These are phyloP conservation scores for Jaapia argillacea DNA, from an alignment of 768 basidiomycete genomes.

Conservation along the genomic window DNA sequence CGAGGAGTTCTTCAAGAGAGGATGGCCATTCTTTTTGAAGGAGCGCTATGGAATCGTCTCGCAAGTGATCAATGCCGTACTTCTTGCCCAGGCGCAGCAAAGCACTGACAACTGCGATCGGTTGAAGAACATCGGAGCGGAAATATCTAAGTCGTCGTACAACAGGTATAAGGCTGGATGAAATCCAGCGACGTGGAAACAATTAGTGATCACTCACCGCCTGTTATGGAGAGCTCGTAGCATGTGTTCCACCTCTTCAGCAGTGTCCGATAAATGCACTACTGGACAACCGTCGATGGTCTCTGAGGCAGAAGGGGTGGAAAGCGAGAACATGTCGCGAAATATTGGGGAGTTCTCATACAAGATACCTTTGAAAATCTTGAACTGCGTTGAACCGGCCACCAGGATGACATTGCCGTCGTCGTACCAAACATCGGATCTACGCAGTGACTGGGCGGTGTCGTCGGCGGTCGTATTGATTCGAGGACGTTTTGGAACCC, in stretches of 20 bases:
- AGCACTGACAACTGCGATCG: neutral
- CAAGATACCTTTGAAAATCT: neutral
- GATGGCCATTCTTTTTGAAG: neutral
- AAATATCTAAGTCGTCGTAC: neutral
- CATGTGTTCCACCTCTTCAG: neutral
- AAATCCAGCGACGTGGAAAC: too few species aligned
- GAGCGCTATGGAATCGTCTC: neutral
- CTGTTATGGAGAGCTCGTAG: neutral
- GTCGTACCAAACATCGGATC: too few species aligned
- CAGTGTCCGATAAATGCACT: neutral
- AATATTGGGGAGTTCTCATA: neutral
- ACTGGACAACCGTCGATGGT: neutral
- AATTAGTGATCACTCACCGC: neutral
- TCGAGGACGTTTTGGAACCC: too few species aligned
- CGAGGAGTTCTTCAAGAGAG: neutral
- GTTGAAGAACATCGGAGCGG: neutral
- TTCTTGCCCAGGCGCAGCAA: neutral
- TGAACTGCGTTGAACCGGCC: neutral
- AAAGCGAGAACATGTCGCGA: neutral
- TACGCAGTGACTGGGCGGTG: too few species aligned
- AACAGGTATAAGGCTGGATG: too few species aligned
- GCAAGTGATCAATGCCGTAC: neutral
- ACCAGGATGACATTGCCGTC: neutral
- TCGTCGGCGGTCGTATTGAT: too few species aligned
- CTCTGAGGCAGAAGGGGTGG: neutral